phyloP scores from a whole-genome alignment of 352 stramenopile genomes.

The Globisporangium nodosum region DNA sequence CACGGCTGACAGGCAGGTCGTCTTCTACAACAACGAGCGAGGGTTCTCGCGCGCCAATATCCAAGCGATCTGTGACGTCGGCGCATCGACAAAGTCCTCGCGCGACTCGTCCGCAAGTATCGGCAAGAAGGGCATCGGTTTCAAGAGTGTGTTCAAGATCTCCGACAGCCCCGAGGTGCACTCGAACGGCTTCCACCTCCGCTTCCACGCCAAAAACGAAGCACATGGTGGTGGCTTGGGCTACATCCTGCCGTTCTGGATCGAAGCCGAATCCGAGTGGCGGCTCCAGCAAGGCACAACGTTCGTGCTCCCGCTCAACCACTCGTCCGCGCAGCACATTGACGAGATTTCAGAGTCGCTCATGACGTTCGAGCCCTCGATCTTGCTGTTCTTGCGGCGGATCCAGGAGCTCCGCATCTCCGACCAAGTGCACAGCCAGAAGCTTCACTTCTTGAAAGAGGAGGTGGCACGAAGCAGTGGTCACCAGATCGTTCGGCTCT shows the following conservation, averaged over 20 bases:
- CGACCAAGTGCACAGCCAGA: conserved; percentile 29
- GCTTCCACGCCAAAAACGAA: conserved; percentile 60
- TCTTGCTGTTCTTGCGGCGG: conserved; percentile 73
- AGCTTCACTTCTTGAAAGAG: conserved; percentile 43
- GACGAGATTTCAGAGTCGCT: conserved; percentile 61
- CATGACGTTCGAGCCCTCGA: conserved; percentile 63
- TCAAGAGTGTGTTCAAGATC: conserved; percentile 91
- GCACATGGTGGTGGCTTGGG: conserved; percentile 41
- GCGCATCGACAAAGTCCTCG: conserved; percentile 66
- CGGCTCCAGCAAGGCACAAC: conserved; percentile 42
- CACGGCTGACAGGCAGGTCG: conserved; percentile 35
- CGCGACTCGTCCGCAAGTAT: conserved; percentile 46
- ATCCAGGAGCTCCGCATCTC: conserved; percentile 58
- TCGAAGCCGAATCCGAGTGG: conserved; percentile 43
- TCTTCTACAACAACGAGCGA: conserved; percentile 84
- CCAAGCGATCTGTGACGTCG: conserved; percentile 82
- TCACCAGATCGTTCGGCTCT: conserved; percentile 32
- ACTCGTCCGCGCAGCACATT: conserved; percentile 29
- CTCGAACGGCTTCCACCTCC: conserved; percentile 85
- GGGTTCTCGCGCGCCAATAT: conserved; percentile 77
- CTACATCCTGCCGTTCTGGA: conserved; percentile 81
- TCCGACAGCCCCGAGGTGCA: conserved; percentile 79
- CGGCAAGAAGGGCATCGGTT: conserved; percentile 88
- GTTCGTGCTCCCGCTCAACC: conserved; percentile 74
- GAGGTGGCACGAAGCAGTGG: conserved; percentile 1